Percentiles rank a stretch among this genome's conserved stretches.
Conservation (phyloP, 371 early-diverging fungal species). For the Mortierella sp. region DNA sequence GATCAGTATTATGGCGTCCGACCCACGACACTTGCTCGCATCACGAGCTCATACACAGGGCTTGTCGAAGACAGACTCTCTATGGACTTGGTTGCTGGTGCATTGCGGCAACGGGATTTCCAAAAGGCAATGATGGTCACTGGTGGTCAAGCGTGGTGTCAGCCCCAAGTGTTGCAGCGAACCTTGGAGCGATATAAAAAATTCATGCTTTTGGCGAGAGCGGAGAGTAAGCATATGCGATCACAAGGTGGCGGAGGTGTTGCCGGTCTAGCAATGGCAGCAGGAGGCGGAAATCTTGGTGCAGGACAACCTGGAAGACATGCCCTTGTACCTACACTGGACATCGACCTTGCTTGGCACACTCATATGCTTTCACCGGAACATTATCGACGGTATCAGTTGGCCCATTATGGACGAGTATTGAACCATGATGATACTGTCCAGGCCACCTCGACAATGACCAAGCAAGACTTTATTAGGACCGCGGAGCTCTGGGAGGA, state of each 20-base stretch:
- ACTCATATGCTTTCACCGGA: conserved; percentile 62
- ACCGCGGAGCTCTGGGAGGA: conserved; percentile 52
- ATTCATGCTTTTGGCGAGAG: conserved; percentile 48
- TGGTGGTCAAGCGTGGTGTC: conserved; percentile 52
- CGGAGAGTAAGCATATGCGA: conserved; percentile 29
- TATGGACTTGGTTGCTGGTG: conserved; percentile 52
- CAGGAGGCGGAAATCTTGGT: conserved; percentile 25
- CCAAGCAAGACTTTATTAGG: conserved; percentile 53
- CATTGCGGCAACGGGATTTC: conserved; percentile 51
- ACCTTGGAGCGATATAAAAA: conserved; percentile 57
- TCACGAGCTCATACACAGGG: conserved; percentile 45
- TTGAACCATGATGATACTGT: conserved; percentile 65
- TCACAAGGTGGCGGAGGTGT: neutral
- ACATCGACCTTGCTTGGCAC: conserved; percentile 62
- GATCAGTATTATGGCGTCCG: conserved; percentile 54
- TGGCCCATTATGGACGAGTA: conserved; percentile 46
- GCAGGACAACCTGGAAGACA: conserved; percentile 41
- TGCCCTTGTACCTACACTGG: conserved; percentile 58
- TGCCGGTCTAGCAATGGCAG: conserved; percentile 3
- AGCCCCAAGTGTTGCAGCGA: conserved; percentile 57
- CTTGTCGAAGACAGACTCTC: conserved; percentile 48
- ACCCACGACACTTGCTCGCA: conserved; percentile 45
- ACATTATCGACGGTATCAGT: conserved; percentile 55
- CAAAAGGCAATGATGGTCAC: conserved; percentile 59
- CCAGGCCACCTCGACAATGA: conserved; percentile 49